phyloP scores from a whole-genome alignment of 2,329 filamentous ascomycete species.

The Reticulascus tulasneorum region DNA sequence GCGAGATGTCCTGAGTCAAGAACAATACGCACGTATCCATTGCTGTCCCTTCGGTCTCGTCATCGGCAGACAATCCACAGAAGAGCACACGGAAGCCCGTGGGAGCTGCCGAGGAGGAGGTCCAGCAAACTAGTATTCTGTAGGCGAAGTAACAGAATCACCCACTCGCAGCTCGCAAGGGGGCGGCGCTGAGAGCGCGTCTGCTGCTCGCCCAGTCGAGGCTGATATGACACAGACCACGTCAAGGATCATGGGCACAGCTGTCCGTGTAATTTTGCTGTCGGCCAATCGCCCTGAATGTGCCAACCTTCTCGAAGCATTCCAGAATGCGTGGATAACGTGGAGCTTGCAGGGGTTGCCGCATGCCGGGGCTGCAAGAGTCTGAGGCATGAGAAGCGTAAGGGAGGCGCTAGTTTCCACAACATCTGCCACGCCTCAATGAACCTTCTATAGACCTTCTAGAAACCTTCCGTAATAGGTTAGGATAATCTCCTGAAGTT shows the following conservation, averaged over 20 bases:
- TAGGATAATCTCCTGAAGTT: constrained; percentile 25
- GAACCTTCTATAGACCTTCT: constrained; percentile 26
- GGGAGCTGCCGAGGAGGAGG: too few relatives aligned
- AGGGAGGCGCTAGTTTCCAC: too few relatives aligned
- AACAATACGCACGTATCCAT: too few relatives aligned
- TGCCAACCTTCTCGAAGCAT: constrained; percentile 14
- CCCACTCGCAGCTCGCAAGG: too few relatives aligned
- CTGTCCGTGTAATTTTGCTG: constrained; percentile 13
- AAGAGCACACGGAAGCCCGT: too few relatives aligned
- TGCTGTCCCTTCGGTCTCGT: too few relatives aligned
- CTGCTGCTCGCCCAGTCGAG: constrained; percentile 8
- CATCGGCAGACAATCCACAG: too few relatives aligned
- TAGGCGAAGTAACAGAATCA: too few relatives aligned
- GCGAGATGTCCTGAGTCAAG: too few relatives aligned
- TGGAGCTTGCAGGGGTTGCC: constrained; percentile 6
- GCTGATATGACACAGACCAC: constrained; percentile 12
- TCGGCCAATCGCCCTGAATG: constrained; percentile 4
- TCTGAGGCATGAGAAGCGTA: too few relatives aligned
- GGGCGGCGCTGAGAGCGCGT: too few relatives aligned
- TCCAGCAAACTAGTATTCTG: too few relatives aligned
- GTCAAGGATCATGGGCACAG: constrained; percentile 3
- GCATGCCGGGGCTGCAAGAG: constrained; percentile 6
- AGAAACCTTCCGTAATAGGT: constrained; percentile 28
- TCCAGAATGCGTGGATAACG: constrained; percentile 10
- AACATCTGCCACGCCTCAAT: constrained; percentile 6